These are phyloP conservation scores for Serendipita vermifera DNA, from an alignment of 768 basidiomycete genomes.

Conservation along the genomic window DNA sequence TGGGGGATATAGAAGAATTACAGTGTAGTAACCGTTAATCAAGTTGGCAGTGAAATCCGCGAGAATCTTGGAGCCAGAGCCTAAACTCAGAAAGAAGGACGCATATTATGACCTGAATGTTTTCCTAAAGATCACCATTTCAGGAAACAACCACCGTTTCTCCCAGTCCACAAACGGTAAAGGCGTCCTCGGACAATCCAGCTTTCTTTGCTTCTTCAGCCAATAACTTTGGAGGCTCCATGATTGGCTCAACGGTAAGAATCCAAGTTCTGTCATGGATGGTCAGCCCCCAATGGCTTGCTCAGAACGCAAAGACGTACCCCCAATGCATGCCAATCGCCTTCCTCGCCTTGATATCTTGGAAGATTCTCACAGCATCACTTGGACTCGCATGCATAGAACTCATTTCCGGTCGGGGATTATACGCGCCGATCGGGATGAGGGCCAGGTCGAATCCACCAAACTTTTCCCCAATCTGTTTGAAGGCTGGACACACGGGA, in stretches of 20 bases:
- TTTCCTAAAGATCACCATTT: too few species aligned
- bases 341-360: conserved; percentile 44
- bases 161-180: conserved; percentile 46
- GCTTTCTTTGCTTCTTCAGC: conserved; percentile 38
- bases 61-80: too few species aligned
- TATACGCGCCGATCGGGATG: conserved; percentile 51
- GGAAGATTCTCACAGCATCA: conserved; percentile 55
- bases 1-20: too few species aligned
- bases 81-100: too few species aligned
- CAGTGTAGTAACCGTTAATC: too few species aligned
- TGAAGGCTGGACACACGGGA: conserved; percentile 58
- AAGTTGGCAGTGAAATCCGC: too few species aligned
- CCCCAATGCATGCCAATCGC: conserved; percentile 65
- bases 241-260: conserved; percentile 40
- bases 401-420: conserved; percentile 42
- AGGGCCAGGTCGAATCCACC: conserved; percentile 56
- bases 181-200: conserved; percentile 40
- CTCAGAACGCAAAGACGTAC: too few species aligned
- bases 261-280: conserved; percentile 34
- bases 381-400: conserved; percentile 53
- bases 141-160: conserved; percentile 33
- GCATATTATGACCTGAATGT: too few species aligned
- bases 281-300: neutral
- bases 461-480: conserved; percentile 49
- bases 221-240: conserved; percentile 46